Conservation (phyloP, 2,329 filamentous ascomycete genomes). For the Arachnomyces sp. region DNA sequence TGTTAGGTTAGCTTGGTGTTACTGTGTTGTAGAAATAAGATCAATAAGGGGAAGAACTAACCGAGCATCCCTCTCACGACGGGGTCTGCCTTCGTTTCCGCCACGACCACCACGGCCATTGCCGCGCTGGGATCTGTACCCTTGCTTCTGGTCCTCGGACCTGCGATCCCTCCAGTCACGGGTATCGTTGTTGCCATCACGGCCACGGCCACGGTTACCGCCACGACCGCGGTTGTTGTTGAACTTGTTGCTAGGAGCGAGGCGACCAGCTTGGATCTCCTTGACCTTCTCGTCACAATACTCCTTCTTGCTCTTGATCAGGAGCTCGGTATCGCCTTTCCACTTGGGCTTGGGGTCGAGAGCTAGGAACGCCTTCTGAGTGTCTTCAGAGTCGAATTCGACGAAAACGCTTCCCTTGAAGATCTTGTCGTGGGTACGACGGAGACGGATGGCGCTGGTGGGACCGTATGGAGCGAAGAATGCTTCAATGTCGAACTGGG, state of each 20-base stretch:
- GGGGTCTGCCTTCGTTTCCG: slow-evolving; percentile 17
- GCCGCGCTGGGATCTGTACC: slow-evolving; percentile 27
- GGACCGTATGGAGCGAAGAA: slow-evolving; percentile 80
- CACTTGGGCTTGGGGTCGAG: slow-evolving; percentile 76
- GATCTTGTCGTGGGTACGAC: slow-evolving; percentile 60
- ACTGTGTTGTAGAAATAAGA: slow-evolving; percentile 5
- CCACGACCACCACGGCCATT: slow-evolving; percentile 17
- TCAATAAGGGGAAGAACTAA: slow-evolving; percentile 17
- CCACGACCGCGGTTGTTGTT: slow-evolving; percentile 36
- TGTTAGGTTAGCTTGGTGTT: slow-evolving; percentile 13
- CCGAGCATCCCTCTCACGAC: slow-evolving; percentile 35
- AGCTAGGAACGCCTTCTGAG: slow-evolving; percentile 70
- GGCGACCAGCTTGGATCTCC: slow-evolving; percentile 63
- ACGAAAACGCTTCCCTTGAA: slow-evolving; percentile 98
- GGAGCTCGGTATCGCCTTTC: slow-evolving; percentile 64
- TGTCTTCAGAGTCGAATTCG: slow-evolving; percentile 75
- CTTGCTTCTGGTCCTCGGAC: slow-evolving; percentile 37
- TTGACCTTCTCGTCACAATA: slow-evolving; percentile 74
- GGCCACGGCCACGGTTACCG: slow-evolving; percentile 17
- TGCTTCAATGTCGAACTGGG: slow-evolving; percentile 88
- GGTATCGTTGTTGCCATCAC: slow-evolving; percentile 22
- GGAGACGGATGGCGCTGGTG: slow-evolving; percentile 76
- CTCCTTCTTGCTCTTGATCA: slow-evolving; percentile 78
- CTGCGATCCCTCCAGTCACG: slow-evolving; percentile 40
- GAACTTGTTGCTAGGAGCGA: slow-evolving; percentile 48